Percentiles rank a stretch among this genome's conserved stretches.
Conservation (phyloP, 176 grass and related monocot species). For the Cymbopogon citratus region DNA sequence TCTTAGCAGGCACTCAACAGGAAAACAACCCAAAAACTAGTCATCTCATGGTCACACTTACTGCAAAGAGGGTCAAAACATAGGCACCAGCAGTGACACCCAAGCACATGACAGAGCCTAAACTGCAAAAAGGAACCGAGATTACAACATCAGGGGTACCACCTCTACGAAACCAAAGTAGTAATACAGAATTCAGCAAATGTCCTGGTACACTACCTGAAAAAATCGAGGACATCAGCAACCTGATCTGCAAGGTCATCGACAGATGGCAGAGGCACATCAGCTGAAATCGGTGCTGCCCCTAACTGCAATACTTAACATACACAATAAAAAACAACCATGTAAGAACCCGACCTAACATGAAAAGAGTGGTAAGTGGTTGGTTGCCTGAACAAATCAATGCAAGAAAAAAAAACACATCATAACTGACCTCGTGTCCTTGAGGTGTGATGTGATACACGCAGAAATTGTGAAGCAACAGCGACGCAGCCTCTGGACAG, state of each 20-base stretch:
- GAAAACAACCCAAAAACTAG: constrained; percentile 1
- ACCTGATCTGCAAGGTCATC: constrained; percentile 86
- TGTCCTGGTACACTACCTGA: constrained; percentile 49
- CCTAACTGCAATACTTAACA: constrained; percentile 70
- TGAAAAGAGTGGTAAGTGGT: neutral
- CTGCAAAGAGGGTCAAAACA: constrained; percentile 84
- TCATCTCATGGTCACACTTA: constrained; percentile 32
- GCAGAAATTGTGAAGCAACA: constrained; percentile 94
- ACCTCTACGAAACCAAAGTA: neutral
- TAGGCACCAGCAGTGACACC: constrained; percentile 96
- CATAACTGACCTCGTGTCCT: constrained; percentile 85
- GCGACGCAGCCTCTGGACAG: constrained; percentile 80
- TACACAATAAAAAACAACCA: constrained; percentile 20
- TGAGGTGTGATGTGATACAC: constrained; percentile 93
- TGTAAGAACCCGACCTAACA: constrained; percentile 23
- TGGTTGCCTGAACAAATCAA: neutral
- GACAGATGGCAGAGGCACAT: constrained; percentile 59
- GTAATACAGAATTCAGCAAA: neutral
- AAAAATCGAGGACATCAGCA: constrained; percentile 88
- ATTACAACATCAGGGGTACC: constrained; percentile 15
- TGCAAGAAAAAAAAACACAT: constrained; percentile 7
- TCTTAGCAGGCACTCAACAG: neutral
- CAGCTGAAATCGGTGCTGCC: constrained; percentile 70
- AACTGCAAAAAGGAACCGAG: constrained; percentile 44
- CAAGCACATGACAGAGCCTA: constrained; percentile 89